A percentile compares a stretch with the other conserved stretches of the same genome.
Conservation (phyloP, 1,139 yeast genomes). For the Saccharomycopsis hybrid region DNA sequence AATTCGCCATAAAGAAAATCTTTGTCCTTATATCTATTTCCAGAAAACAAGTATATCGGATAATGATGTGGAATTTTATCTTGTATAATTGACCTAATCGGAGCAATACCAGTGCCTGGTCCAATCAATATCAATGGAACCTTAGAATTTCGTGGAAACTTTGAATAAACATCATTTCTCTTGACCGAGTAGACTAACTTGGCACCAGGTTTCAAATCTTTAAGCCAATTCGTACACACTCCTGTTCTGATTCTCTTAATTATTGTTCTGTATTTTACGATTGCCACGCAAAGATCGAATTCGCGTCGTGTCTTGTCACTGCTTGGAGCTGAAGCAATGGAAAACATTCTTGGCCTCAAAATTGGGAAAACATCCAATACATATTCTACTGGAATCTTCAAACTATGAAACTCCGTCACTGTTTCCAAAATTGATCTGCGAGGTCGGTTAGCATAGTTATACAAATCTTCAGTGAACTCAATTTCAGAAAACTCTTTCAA, state of each 20-base stretch:
- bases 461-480: slow-evolving; percentile 70
- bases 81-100: slow-evolving; percentile 64
- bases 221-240: slow-evolving; percentile 74
- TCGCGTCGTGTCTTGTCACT: no score
- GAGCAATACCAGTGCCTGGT: slow-evolving; percentile 94
- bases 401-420: slow-evolving; percentile 67
- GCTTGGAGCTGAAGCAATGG: slow-evolving; percentile 63
- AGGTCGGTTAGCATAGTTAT: slow-evolving; percentile 86
- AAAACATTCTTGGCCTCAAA: slow-evolving; percentile 74
- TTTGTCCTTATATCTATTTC: slow-evolving; percentile 60
- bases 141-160: slow-evolving; percentile 25
- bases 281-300: slow-evolving; percentile 67
- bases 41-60: slow-evolving; percentile 48
- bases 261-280: slow-evolving; percentile 82
- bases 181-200: slow-evolving; percentile 50
- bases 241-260: slow-evolving; percentile 74
- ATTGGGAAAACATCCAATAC: slow-evolving; percentile 71
- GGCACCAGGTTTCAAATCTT: slow-evolving; percentile 42
- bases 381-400: slow-evolving; percentile 68
- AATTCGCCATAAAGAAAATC: slow-evolving; percentile 61
- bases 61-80: no score
- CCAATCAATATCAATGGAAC: slow-evolving; percentile 66
- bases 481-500: slow-evolving; percentile 68
- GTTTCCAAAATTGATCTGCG: slow-evolving; percentile 83
- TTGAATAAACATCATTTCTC: slow-evolving; percentile 34